Evolutionary conservation across 1,284 basidiomycete genomes (phyloP), one percentile per base, ranked within the genome.

Genomic region (Tetrapyrgos nigripes): DNA sequence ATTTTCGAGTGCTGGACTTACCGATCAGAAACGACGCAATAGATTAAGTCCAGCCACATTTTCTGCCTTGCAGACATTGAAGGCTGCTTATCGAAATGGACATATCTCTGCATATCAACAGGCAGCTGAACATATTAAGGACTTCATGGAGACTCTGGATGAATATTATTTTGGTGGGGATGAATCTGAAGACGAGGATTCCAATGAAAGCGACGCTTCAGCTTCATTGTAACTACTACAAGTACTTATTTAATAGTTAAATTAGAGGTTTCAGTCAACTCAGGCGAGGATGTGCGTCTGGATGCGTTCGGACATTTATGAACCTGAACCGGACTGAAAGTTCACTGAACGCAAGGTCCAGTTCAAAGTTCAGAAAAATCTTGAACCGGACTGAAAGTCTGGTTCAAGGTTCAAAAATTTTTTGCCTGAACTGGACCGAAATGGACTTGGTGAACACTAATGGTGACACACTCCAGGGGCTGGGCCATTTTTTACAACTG

Each of bases 1-100:
- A 21, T 70, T 69, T 51, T 68, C 67, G 6, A 62, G 55, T 45
- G 66, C 58, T 27, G 60, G 54, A 2, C 48, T 66, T 31, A 67
- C 63, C 2, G 65, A 61, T 46, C 64, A 62, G 10, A 53, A 44
- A 24, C 64, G 59, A 10, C 55, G 67, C 11, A 68, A 61, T 53
- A 44, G 50, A 27, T 53, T 68, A 11, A 23, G 28, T 10, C 57
- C 63, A 1, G 57, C 60, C 8, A 58, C 59, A 8, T 64, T 70
- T 55, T 61, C 62, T 29, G 63, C 60, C 5, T 27, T 68, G 0
- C 67, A 70, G 49, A 60, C 53, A 17, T 49, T 64, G 2, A 56
- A 56, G n/a, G 31, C 26, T 9, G 55, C n/a, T 3, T 56, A 56
- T 29, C 29, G 43, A n/a, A n/a, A n/a, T n/a, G n/a, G n/a, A 4